Percentiles rank a stretch among this genome's conserved stretches.
Conservation (phyloP, 768 basidiomycete genomes). For the Phylloporus arenicola region DNA sequence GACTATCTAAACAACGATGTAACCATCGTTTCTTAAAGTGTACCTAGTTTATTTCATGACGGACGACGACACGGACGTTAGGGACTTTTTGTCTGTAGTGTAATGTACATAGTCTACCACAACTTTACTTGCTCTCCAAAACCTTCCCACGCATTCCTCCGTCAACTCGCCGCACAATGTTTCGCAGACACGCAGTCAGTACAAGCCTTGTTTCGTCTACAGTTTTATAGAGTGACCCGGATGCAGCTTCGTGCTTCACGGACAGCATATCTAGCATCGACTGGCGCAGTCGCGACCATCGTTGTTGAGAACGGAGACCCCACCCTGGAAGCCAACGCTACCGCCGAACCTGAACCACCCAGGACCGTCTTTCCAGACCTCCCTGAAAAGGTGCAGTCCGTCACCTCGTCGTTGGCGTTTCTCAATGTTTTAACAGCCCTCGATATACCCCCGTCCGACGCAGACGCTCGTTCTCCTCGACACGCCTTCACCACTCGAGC, state of each 20-base stretch:
- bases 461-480: slow-evolving; percentile 69
- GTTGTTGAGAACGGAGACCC: slow-evolving; percentile 8
- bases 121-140: too few species aligned
- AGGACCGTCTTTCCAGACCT: slow-evolving; percentile 14
- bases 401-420: too few species aligned
- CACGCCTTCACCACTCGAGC: slow-evolving; percentile 67
- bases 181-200: slow-evolving; percentile 25
- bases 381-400: slow-evolving; percentile 22
- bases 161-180: slow-evolving; percentile 12
- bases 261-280: slow-evolving; percentile 18
- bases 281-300: slow-evolving; percentile 13
- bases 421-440: slow-evolving; percentile 44
- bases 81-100: neutral
- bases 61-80: neutral
- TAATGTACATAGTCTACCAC: neutral
- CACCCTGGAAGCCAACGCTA: neutral
- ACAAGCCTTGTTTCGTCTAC: neutral
- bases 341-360: slow-evolving; percentile 5
- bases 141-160: slow-evolving; percentile 17
- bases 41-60: neutral
- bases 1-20: slow-evolving; percentile 23
- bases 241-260: slow-evolving; percentile 23
- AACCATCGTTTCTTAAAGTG: slow-evolving; percentile 3
- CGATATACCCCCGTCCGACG: slow-evolving; percentile 70
- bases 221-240: neutral